Evolutionary conservation across 768 basidiomycete genomes (phyloP).

Genomic region (Psilocybe cyanescens): DNA sequence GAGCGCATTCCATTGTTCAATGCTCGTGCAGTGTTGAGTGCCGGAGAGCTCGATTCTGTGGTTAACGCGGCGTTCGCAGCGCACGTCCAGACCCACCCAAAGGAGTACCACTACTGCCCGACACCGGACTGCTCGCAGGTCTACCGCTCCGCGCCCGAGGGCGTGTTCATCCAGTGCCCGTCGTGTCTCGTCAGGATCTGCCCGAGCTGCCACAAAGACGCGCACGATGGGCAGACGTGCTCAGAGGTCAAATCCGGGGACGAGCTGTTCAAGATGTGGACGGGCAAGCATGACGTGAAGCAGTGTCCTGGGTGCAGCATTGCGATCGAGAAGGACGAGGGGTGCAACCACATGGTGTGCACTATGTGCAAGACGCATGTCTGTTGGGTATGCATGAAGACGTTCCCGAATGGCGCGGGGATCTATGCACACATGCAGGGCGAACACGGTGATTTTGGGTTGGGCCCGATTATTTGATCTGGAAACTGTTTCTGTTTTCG

Average conservation of each 20-base stretch:
- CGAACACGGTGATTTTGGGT: conserved; percentile 68
- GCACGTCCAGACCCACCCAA: conserved; percentile 59
- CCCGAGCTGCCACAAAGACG: conserved; percentile 54
- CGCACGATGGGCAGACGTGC: conserved; percentile 73
- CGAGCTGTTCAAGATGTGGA: conserved; percentile 67
- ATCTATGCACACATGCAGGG: conserved; percentile 82
- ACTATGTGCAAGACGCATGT: conserved; percentile 73
- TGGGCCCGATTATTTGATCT: conserved; percentile 18
- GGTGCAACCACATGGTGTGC: conserved; percentile 88
- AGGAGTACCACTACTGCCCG: conserved; percentile 76
- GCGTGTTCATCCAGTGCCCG: conserved; percentile 66
- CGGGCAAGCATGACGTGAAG: conserved; percentile 65
- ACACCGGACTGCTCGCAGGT: conserved; percentile 79
- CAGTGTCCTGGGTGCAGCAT: conserved; percentile 73
- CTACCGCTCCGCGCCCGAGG: conserved; percentile 59
- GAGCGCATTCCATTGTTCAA: conserved; percentile 56
- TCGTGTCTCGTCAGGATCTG: conserved; percentile 75
- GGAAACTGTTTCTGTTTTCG: not conserved
- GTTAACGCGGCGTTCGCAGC: conserved; percentile 62
- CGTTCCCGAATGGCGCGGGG: conserved; percentile 67
- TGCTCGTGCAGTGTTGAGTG: conserved; percentile 53
- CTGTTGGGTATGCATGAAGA: conserved; percentile 80
- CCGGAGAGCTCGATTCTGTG: conserved; percentile 57
- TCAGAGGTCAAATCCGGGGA: conserved; percentile 59
- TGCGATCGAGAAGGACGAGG: conserved; percentile 72